A percentile compares a stretch with the other conserved stretches of the same genome.
Evolutionary conservation across 2,329 filamentous ascomycete genomes (phyloP).

Genomic region (Cercospora brassicicola): DNA sequence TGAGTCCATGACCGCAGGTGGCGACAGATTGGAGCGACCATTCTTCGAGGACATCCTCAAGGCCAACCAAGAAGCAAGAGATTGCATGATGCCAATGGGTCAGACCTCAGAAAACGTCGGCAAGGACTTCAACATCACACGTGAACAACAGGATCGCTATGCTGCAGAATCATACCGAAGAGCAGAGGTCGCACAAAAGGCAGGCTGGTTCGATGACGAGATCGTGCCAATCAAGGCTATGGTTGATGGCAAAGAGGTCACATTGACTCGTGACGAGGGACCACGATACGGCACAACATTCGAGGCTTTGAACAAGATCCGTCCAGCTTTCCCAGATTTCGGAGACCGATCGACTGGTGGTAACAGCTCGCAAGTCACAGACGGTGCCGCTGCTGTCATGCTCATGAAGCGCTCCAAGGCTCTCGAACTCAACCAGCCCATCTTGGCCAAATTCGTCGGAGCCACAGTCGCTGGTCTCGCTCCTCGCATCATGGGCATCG

Average conservation of each 20-base stretch:
- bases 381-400: constrained; percentile 85
- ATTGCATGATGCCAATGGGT: constrained; percentile 95
- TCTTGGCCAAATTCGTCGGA: constrained; percentile 91
- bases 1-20: constrained; percentile 79
- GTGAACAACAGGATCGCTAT: constrained; percentile 79
- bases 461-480: constrained; percentile 87
- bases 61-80: constrained; percentile 71
- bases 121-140: constrained; percentile 79
- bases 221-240: constrained; percentile 83
- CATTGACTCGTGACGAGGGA: constrained; percentile 82
- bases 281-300: constrained; percentile 86
- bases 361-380: constrained; percentile 92
- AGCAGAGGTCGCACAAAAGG: constrained; percentile 86
- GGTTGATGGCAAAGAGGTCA: constrained; percentile 73
- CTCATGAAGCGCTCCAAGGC: constrained; percentile 94
- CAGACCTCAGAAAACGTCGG: constrained; percentile 97
- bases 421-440: constrained; percentile 80
- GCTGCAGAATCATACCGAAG: constrained; percentile 84
- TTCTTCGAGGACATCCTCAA: constrained; percentile 75
- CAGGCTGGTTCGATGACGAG: constrained; percentile 89
- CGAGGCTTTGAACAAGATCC: constrained; percentile 79
- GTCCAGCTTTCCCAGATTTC: constrained; percentile 85
- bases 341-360: constrained; percentile 85
- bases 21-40: constrained; percentile 67
- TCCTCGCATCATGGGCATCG: constrained; percentile 95